Evolutionary conservation across 768 basidiomycete species (phyloP).

Genomic region (Boletus speciosus): DNA sequence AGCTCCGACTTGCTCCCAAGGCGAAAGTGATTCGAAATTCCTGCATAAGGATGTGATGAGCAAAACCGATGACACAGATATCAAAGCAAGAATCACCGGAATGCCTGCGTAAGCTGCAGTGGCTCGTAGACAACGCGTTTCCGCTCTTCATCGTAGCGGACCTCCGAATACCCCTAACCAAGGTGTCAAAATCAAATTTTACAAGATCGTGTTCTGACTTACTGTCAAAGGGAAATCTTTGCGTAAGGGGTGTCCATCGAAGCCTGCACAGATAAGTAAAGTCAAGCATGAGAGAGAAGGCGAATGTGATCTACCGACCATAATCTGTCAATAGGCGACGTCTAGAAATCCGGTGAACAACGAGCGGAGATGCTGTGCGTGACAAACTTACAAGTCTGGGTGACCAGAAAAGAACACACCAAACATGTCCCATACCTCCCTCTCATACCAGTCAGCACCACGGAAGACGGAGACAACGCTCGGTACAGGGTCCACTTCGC

Average conservation of each 20-base stretch:
- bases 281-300: background rate
- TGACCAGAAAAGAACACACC: constrained; percentile 96
- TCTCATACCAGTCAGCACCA: constrained; percentile 98
- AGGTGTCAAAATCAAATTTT: background rate
- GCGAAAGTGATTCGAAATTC: constrained; percentile 89
- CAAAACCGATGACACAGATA: background rate
- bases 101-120: constrained; percentile 95
- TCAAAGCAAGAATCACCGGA: constrained; percentile 55
- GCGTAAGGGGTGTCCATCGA: constrained; percentile 94
- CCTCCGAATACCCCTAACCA: constrained; percentile 91
- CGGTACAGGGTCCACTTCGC: constrained; percentile 89
- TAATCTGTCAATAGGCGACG: constrained; percentile 98
- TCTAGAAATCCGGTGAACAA: constrained; percentile 37
- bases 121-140: constrained; percentile 98
- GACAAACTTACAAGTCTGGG: constrained; percentile 80
- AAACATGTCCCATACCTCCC: constrained; percentile 97
- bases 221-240: constrained; percentile 99
- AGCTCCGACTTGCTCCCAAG: constrained; percentile 93
- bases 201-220: constrained; percentile 24
- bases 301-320: constrained; percentile 43
- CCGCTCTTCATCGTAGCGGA: constrained; percentile 96
- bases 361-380: constrained; percentile 3
- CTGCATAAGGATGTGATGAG: constrained; percentile 37
- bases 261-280: constrained; percentile 46
- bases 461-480: constrained; percentile 74